These are phyloP conservation scores for Phaeoacremonium minimum DNA, from an alignment of 2,329 filamentous ascomycete genomes.

Conservation along the genomic window DNA sequence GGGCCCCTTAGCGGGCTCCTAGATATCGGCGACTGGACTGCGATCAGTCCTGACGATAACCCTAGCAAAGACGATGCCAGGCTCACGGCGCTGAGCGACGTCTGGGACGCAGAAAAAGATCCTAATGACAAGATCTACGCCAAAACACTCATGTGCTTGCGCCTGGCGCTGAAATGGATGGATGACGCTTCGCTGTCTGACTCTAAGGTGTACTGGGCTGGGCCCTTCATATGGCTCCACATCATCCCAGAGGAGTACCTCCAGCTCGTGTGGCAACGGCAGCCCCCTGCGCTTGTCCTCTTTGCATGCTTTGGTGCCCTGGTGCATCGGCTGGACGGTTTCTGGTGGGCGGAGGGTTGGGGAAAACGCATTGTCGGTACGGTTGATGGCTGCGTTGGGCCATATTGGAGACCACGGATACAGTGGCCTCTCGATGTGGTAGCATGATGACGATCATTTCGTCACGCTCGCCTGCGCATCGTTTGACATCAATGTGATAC, in stretches of 20 bases:
- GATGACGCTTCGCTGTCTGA: neutral
- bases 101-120: neutral
- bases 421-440: neutral
- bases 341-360: neutral
- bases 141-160: neutral
- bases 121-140: neutral
- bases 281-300: neutral
- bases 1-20: neutral
- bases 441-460: too few relatives aligned
- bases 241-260: conserved; percentile 1
- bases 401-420: conserved; percentile 1
- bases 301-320: conserved; percentile 1
- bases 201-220: conserved; percentile 1
- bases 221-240: conserved; percentile 1
- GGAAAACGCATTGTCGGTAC: neutral
- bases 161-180: neutral
- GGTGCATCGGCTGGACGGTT: neutral
- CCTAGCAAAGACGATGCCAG: neutral
- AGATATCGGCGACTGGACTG: neutral
- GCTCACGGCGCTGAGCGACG: neutral
- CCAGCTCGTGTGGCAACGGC: neutral
- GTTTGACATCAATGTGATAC: too few relatives aligned
- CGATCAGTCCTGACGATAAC: neutral
- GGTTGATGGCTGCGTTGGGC: neutral
- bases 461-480: too few relatives aligned